A percentile compares a stretch with the other conserved stretches of the same genome.
Evolutionary conservation across 2,329 filamentous ascomycete species (phyloP).

Genomic region (Ceratocystis cubensis): DNA sequence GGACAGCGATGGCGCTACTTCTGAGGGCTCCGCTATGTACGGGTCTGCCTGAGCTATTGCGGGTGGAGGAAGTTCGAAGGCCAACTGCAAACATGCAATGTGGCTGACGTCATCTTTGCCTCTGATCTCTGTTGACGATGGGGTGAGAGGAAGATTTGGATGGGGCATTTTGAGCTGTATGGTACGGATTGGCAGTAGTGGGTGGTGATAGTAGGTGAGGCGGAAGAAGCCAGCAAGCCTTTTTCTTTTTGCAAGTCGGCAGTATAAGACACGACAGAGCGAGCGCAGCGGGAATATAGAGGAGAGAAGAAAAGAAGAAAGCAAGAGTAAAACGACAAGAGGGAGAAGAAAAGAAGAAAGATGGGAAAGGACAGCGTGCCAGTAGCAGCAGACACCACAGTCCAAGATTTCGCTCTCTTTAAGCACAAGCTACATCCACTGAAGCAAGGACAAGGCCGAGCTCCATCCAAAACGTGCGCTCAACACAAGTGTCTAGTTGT

Average conservation of each 20-base stretch:
- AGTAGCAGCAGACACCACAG: slow-evolving; percentile 1
- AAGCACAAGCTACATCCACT: not conserved
- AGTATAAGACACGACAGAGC: not conserved
- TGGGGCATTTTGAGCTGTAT: slow-evolving; percentile 45
- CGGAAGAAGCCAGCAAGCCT: not conserved
- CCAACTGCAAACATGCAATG: slow-evolving; percentile 49
- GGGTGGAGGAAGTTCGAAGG: slow-evolving; percentile 66
- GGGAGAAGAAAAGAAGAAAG: slow-evolving; percentile 7
- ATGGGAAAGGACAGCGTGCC: not conserved
- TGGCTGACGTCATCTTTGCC: slow-evolving; percentile 54
- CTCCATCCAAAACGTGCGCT: not conserved
- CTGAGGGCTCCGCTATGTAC: slow-evolving; percentile 32
- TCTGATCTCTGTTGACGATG: slow-evolving; percentile 68
- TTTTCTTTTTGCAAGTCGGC: not conserved
- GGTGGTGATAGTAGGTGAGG: not conserved
- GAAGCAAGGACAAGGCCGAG: not conserved
- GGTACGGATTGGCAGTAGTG: not conserved
- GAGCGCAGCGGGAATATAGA: not conserved
- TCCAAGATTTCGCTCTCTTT: not conserved
- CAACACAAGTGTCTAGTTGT: not conserved
- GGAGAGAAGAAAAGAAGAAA: not conserved
- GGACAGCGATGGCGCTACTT: not conserved
- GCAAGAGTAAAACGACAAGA: slow-evolving; percentile 15
- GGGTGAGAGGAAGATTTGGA: slow-evolving; percentile 57
- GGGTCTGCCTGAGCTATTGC: slow-evolving; percentile 43